Conservation (phyloP, 768 basidiomycete genomes). For the Tulasnella sp. region DNA sequence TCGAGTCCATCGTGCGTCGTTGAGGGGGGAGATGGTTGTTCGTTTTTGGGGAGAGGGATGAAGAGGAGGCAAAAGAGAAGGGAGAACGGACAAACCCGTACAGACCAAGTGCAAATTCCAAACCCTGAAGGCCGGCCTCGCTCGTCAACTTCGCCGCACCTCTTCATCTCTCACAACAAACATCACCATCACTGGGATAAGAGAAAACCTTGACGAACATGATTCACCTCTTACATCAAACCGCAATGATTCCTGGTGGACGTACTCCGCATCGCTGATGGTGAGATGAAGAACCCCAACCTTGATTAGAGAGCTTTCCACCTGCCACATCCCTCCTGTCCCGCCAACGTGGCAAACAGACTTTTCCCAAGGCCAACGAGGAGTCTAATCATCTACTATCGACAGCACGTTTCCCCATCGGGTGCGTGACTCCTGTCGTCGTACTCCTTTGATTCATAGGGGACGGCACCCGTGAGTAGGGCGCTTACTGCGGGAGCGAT, state of each 20-base stretch:
- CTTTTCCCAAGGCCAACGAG: too few species aligned
- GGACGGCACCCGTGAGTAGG: background rate
- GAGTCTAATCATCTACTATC: too few species aligned
- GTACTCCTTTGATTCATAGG: background rate
- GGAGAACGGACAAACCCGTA: background rate
- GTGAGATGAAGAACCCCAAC: too few species aligned
- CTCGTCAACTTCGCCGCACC: background rate
- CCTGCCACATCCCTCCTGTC: background rate
- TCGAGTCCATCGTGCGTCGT: too few species aligned
- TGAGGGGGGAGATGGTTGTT: too few species aligned
- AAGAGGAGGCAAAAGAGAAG: too few species aligned
- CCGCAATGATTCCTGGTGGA: background rate
- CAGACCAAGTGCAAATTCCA: slow-evolving; percentile 2
- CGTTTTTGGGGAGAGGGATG: too few species aligned
- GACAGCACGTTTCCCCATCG: background rate
- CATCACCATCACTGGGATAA: too few species aligned
- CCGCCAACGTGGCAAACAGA: background rate
- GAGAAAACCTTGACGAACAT: background rate
- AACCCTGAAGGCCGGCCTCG: slow-evolving; percentile 1
- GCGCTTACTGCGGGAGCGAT: background rate
- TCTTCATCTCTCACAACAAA: background rate
- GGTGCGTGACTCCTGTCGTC: background rate
- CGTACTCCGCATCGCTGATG: background rate
- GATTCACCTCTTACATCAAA: background rate
- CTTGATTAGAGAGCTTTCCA: background rate